A percentile compares a stretch with the other conserved stretches of the same genome.
phyloP scores from a whole-genome alignment of 2,329 filamentous ascomycete genomes.

The Atkinsonella texensis region DNA sequence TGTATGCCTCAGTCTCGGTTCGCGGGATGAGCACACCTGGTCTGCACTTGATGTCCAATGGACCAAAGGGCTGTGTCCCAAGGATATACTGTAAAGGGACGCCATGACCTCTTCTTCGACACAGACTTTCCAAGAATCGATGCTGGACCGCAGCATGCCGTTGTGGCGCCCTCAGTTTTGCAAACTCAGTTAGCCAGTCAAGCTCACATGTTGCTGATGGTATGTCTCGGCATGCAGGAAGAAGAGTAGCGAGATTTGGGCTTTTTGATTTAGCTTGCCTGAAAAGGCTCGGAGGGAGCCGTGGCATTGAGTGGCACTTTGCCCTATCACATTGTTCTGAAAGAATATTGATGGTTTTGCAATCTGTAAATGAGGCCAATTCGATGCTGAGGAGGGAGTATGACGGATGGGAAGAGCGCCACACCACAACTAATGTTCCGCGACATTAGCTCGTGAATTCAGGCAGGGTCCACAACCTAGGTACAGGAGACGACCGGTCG shows the following conservation, averaged over 20 bases:
- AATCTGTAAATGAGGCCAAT: background rate
- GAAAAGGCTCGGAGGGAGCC: conserved; percentile 46
- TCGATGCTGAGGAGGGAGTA: too few relatives aligned
- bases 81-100: conserved; percentile 83
- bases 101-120: conserved; percentile 41
- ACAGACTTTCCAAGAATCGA: conserved; percentile 27
- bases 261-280: conserved; percentile 41
- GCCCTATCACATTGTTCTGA: background rate
- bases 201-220: conserved; percentile 56
- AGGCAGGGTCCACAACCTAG: too few relatives aligned
- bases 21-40: conserved; percentile 79
- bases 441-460: too few relatives aligned
- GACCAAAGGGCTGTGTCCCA: conserved; percentile 78
- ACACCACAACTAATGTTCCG: too few relatives aligned
- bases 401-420: too few relatives aligned
- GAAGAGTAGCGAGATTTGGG: conserved; percentile 44
- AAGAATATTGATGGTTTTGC: background rate
- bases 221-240: conserved; percentile 52
- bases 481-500: too few relatives aligned
- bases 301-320: conserved; percentile 39
- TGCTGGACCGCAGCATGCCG: conserved; percentile 7
- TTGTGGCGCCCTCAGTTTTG: conserved; percentile 19
- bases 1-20: conserved; percentile 62
- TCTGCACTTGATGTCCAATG: conserved; percentile 64
- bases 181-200: conserved; percentile 58